These are phyloP conservation scores for Leccinum boreale DNA, from an alignment of 768 basidiomycete species.

Conservation along the genomic window DNA sequence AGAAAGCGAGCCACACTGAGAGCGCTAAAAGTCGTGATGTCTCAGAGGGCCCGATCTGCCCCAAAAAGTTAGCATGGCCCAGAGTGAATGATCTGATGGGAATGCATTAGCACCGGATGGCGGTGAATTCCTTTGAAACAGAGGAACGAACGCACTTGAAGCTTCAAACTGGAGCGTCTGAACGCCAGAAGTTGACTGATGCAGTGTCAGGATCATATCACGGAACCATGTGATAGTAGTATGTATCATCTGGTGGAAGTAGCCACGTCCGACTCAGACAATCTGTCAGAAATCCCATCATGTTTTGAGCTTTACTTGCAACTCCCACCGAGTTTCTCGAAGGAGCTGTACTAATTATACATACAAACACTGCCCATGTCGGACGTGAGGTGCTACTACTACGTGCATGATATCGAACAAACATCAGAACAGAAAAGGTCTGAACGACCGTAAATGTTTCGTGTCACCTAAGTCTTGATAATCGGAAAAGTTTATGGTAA, in stretches of 20 bases:
- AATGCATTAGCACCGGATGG: background rate
- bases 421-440: background rate
- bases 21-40: background rate
- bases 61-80: slow-evolving; percentile 3
- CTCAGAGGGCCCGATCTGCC: background rate
- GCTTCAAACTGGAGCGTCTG: background rate
- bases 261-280: background rate
- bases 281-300: background rate
- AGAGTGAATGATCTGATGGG: background rate
- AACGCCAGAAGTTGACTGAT: background rate
- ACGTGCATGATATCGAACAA: background rate
- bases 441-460: background rate
- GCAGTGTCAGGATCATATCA: background rate
- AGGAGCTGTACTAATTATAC: background rate
- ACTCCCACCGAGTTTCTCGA: background rate
- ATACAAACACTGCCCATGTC: background rate
- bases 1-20: background rate
- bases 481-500: too few relatives aligned
- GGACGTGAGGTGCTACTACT: background rate
- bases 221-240: background rate
- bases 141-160: background rate
- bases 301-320: background rate
- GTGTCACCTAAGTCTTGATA: too few relatives aligned
- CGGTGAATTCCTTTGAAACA: background rate
- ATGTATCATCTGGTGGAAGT: background rate